Evolutionary conservation across 2,329 filamentous ascomycete genomes (phyloP).

Genomic region (Alternaria sp.): DNA sequence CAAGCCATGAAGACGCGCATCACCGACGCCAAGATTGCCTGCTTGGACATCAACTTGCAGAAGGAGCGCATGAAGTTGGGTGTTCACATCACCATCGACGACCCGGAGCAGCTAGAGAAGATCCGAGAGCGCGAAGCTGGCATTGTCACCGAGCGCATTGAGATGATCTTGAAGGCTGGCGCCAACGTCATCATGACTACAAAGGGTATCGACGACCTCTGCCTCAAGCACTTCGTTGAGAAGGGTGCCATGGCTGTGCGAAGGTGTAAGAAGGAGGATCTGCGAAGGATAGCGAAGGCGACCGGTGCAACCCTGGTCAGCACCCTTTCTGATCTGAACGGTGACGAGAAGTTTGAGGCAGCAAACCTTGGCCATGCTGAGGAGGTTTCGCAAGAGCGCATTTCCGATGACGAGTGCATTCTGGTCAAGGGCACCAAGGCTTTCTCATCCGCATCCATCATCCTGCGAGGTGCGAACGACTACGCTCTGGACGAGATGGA

Average conservation of each 20-base stretch:
- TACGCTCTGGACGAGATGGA: constrained; percentile 99
- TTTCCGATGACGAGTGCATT: constrained; percentile 98
- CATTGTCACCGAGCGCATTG: constrained; percentile 90
- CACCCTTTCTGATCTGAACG: constrained; percentile 94
- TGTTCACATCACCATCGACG: constrained; percentile 97
- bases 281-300: constrained; percentile 92
- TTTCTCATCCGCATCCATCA: constrained; percentile 92
- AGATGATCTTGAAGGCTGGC: constrained; percentile 97
- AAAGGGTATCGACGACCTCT: constrained; percentile 97
- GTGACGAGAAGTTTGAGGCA: constrained; percentile 93
- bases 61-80: constrained; percentile 99
- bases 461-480: constrained; percentile 94
- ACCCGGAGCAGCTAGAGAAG: constrained; percentile 96
- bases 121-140: constrained; percentile 91
- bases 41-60: constrained; percentile 96
- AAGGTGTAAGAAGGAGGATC: constrained; percentile 97
- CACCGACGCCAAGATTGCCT: constrained; percentile 93
- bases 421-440: constrained; percentile 94
- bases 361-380: constrained; percentile 90
- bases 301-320: constrained; percentile 92
- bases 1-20: constrained; percentile 97
- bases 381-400: constrained; percentile 96
- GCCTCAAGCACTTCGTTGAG: constrained; percentile 93
- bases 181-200: constrained; percentile 97
- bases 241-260: constrained; percentile 94